phyloP scores from a whole-genome alignment of 176 grass and related monocot species.

The Tillandsia leiboldiana region DNA sequence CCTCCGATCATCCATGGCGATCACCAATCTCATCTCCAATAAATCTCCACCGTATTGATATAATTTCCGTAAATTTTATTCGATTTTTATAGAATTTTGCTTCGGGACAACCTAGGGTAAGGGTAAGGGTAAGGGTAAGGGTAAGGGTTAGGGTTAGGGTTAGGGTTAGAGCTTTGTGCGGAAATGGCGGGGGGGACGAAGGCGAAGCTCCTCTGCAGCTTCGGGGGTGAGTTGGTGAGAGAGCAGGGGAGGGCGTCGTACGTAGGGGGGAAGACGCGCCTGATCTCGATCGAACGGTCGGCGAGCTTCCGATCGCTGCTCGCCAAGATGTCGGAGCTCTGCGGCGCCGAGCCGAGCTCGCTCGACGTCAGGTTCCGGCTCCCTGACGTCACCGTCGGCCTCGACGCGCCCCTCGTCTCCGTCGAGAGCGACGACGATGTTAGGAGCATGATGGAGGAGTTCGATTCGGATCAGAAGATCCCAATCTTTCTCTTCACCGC shows the following conservation, averaged over 20 bases:
- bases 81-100: background rate
- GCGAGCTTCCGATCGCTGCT: constrained; percentile 7
- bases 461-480: constrained; percentile 13
- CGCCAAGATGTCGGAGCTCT: constrained; percentile 15
- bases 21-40: too few relatives aligned
- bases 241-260: constrained; percentile 9
- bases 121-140: too few relatives aligned
- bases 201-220: constrained; percentile 22
- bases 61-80: background rate
- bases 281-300: constrained; percentile 15
- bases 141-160: background rate
- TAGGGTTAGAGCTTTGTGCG: background rate
- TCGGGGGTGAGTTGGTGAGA: constrained; percentile 12
- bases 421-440: constrained; percentile 17
- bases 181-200: constrained; percentile 1
- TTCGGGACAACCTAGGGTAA: too few relatives aligned
- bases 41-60: background rate
- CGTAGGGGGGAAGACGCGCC: constrained; percentile 10
- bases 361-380: constrained; percentile 9
- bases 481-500: constrained; percentile 14
- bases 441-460: constrained; percentile 18
- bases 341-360: constrained; percentile 3
- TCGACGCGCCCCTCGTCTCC: constrained; percentile 7
- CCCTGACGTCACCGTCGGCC: background rate
- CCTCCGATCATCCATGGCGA: too few relatives aligned